Base-by-base conservation (phyloP, 371 early-diverging fungal species). In the Mortierella polycephala region DNA sequence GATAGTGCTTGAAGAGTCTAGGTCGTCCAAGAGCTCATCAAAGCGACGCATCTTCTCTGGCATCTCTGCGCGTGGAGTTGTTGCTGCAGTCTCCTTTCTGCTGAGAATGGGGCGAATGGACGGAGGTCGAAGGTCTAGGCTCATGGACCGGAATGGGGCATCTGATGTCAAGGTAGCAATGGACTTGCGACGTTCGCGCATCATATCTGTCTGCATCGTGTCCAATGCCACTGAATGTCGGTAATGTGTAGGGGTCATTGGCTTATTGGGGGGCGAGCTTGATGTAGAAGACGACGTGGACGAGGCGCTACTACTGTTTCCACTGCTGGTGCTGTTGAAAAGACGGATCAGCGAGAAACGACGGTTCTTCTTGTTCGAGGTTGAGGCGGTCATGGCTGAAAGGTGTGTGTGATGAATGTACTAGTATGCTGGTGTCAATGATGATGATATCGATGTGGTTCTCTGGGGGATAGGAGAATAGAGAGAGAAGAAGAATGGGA, bases 101-200 rank as follows among this genome's bases (percentile, higher is more conserved):
- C 62, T 52, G 10, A 66, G 53, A 42, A 69, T 51, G 21, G 68
- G 64, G 7, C 68, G 63, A 45, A 64, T 46, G 18, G 62, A 56
- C 5, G 69, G 64, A 8, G 69, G 60, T 39, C 69, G 40, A 12
- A 71, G 58, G 51, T 75, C 76, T 7, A 70, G 67, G 30, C 68
- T 64, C 52, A 55, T 50, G 39, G 77, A 64, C 11, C 72, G 69
- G 62, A 71, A 55, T n/a, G 66, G 37, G 51, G 39, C 5, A 20
- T 47, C 57, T 23, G 60, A 61, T 5, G 72, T 71, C 59, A 77
- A 6, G 52, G 77, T 47, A 30, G 77, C 77, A 44, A 77, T 64
- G 7, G 77, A 77, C 45, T 71, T 77, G 67, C 77, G 71, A 16
- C 77, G 77, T 45, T 77, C 77, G 45, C 61, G 77, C 68, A 77